Evolutionary conservation across 805 yeast species (phyloP).

Genomic region (Diddensiella caesifluorescens): DNA sequence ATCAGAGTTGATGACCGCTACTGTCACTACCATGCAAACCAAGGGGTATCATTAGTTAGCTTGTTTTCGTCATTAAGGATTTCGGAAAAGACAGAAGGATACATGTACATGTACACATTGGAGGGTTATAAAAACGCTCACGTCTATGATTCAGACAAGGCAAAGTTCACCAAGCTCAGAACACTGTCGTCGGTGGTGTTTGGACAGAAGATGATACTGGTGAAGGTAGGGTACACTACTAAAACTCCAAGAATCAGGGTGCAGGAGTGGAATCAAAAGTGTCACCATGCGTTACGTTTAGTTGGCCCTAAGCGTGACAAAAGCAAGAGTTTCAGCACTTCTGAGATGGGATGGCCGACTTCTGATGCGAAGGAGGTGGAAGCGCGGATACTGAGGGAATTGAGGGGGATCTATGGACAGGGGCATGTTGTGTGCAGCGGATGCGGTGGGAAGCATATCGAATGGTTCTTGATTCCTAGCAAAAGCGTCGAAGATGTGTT

Average conservation of each 20-base stretch:
- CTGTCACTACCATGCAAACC: conserved; percentile 20
- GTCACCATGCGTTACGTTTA: conserved; percentile 24
- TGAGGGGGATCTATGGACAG: conserved; percentile 23
- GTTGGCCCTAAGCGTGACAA: conserved; percentile 15
- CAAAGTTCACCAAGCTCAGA: conserved; percentile 12
- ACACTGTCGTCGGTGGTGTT: neutral
- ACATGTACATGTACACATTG: conserved; percentile 28
- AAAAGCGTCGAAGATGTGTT: neutral
- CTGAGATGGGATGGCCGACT: conserved; percentile 26
- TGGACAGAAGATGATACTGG: conserved; percentile 16
- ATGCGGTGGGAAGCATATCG: conserved; percentile 24
- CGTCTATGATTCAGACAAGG: conserved; percentile 18
- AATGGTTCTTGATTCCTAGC: conserved; percentile 27
- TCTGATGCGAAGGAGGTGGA: conserved; percentile 22
- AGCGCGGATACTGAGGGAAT: conserved; percentile 20
- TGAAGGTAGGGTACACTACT: conserved; percentile 31
- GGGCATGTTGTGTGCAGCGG: conserved; percentile 30
- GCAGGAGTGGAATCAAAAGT: conserved; percentile 28
- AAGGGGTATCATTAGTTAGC: conserved; percentile 5
- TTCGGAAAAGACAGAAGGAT: conserved; percentile 20
- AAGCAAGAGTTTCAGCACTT: conserved; percentile 12
- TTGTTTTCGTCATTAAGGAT: conserved; percentile 6
- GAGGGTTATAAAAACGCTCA: conserved; percentile 21
- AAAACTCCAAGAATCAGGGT: conserved; percentile 24
- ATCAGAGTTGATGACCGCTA: conserved; percentile 10